Evolutionary conservation across 257 asterid genomes (phyloP), one percentile per base, ranked within the genome.

Genomic region (Salvia splendens): DNA sequence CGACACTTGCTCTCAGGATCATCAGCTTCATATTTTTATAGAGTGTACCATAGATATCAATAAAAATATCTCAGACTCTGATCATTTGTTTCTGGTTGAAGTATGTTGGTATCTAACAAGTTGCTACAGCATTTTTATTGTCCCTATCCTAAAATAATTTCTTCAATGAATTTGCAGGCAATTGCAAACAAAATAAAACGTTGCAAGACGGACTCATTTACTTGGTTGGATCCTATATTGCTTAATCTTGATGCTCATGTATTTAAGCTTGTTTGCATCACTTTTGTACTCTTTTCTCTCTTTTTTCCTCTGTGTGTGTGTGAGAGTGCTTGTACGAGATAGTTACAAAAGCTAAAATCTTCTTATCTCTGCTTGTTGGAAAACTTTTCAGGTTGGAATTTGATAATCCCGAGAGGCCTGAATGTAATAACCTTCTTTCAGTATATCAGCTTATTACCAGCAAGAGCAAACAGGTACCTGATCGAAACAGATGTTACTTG

Each of bases 341-440:
- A 30, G 38, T 77, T 51, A 52, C 33, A 14, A 42, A 24, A 24
- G 74, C 48, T 72, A 42, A 49, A 52, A 60, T 17, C 58, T 15
- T 74, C 46, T 59, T 2, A n/a, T 64, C 45, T 47, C 41, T 47
- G 12, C 72, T 50, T 65, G 77, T 32, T 61, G 61, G 57, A 52
- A 45, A 65, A 50, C 55, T 43, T 42, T 72, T 61, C 92, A 91
- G 99, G 78, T 69, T 94, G 87, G 97, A 90, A 78, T 94, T 90
- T 35, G 93, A 88, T 76, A 88, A 90, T 74, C 85, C 89, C 5
- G 95, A 87, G 80, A 86, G 99, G 86, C 99, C 99, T 56, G 99
- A 90, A 77, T 90, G 96, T 66, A 83, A 79, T 78, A 90, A 94
- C 79, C 97, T 94, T 82, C 99, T 90, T 65, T 80, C 99, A 40